These are phyloP conservation scores for Medicago truncatula DNA, from an alignment of 306 rosid species.

Conservation along the genomic window DNA sequence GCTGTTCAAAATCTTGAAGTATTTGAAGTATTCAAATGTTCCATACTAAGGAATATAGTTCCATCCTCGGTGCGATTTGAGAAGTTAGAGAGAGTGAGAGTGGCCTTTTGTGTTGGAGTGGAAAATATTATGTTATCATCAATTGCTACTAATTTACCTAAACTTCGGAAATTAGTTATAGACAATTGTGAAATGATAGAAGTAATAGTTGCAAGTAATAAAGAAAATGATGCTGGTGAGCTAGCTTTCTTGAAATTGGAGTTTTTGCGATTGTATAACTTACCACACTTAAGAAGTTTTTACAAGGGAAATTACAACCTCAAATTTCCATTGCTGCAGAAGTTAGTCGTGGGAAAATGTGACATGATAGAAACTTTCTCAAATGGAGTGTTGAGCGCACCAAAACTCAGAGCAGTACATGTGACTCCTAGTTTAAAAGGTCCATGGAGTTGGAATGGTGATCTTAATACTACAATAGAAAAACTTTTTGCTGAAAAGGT, in stretches of 20 bases:
- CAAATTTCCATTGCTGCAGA: conserved; percentile 18
- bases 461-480: conserved; percentile 11
- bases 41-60: neutral
- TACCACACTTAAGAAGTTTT: neutral
- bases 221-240: neutral
- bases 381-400: neutral
- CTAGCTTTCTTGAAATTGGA: conserved; percentile 10
- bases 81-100: neutral
- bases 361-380: conserved; percentile 2
- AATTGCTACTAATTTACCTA: neutral
- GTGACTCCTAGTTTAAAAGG: neutral
- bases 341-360: neutral
- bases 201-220: neutral
- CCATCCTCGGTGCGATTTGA: neutral
- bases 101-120: neutral
- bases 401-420: neutral
- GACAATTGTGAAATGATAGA: neutral
- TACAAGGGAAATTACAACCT: conserved; percentile 5
- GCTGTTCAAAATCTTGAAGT: neutral
- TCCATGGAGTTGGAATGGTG: conserved; percentile 15
- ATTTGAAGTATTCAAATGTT: neutral
- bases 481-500: neutral
- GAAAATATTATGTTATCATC: conserved; percentile 13
- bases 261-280: neutral
- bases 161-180: neutral